Evolutionary conservation across 2,329 filamentous ascomycete species (phyloP).

Genomic region (Sclerotiophoma versabilis): DNA sequence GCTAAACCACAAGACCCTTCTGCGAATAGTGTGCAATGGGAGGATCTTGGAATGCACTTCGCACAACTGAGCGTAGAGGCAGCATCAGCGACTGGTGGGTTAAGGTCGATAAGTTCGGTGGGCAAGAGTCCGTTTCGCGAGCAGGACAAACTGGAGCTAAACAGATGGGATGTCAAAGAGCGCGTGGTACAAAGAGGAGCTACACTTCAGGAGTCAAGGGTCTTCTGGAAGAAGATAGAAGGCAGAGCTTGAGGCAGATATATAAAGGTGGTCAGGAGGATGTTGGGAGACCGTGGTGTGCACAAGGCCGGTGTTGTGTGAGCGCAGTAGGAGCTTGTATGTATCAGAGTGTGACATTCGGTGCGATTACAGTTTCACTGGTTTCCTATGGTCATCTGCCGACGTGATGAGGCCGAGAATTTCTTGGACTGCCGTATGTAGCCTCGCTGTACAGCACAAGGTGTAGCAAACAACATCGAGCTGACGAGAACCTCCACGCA

Average conservation of each 20-base stretch:
- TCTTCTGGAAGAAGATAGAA: background rate
- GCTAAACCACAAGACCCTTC: background rate
- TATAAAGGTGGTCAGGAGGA: background rate
- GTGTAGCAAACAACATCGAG: too few species aligned
- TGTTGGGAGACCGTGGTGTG: background rate
- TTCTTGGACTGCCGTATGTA: too few species aligned
- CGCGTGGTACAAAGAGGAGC: background rate
- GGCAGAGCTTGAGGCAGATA: background rate
- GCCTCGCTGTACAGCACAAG: too few species aligned
- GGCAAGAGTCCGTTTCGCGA: background rate
- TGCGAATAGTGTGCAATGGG: background rate
- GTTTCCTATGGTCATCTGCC: background rate
- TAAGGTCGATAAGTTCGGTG: background rate
- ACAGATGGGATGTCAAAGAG: background rate
- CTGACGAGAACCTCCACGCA: too few species aligned
- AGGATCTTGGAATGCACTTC: background rate
- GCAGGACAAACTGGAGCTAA: background rate
- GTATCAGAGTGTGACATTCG: too few species aligned
- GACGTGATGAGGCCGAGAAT: too few species aligned
- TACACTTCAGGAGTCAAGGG: too few species aligned
- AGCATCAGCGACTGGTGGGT: background rate
- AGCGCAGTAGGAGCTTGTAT: background rate
- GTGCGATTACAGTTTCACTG: background rate
- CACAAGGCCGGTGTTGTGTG: background rate
- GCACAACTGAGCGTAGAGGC: background rate